A percentile compares a stretch with the other conserved stretches of the same genome.
Conservation (phyloP, 2,329 filamentous ascomycete species). For the Trichophaea hybrida region DNA sequence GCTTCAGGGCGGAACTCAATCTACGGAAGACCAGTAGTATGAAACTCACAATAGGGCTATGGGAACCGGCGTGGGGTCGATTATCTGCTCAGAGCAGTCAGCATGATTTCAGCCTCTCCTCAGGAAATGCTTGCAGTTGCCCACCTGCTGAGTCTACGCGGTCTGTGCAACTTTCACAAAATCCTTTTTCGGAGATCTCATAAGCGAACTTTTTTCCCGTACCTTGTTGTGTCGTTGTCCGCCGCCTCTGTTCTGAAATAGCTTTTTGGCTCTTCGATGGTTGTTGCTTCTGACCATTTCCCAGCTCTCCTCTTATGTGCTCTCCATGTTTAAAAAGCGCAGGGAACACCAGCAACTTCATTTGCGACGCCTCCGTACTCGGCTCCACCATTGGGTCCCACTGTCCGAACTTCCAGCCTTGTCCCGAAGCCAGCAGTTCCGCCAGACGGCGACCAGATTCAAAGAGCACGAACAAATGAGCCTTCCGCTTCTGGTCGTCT, state of each 20-base stretch:
- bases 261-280: no score
- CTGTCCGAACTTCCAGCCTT: not conserved
- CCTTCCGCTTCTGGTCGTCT: not conserved
- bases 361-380: not conserved
- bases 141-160: no score
- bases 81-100: no score
- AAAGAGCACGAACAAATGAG: not conserved
- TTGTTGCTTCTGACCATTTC: not conserved
- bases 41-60: no score
- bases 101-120: no score
- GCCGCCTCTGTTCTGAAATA: not conserved
- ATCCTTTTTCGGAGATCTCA: not conserved
- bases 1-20: no score
- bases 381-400: not conserved
- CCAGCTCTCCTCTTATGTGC: not conserved
- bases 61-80: no score
- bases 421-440: not conserved
- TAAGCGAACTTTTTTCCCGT: not conserved
- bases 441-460: not conserved
- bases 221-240: not conserved
- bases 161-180: no score
- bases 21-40: no score
- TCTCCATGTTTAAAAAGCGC: not conserved
- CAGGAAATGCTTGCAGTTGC: no score
- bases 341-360: not conserved